Base-by-base conservation (phyloP, 2,329 filamentous ascomycete species). In the Colletotrichum tofieldiae region DNA sequence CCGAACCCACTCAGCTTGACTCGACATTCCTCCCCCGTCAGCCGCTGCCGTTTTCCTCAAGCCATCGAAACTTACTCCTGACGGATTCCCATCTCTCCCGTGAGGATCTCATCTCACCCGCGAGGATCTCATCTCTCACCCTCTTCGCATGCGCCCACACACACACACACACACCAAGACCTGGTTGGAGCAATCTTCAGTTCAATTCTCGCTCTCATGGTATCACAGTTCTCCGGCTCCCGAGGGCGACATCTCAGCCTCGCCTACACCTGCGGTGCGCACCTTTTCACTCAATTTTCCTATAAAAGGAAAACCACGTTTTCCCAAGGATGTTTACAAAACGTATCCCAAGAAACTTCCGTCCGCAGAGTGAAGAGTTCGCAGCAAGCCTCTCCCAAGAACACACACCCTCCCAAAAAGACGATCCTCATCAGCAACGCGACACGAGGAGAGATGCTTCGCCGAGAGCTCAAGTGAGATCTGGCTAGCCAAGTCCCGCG, bases 171-270 rank as follows among this genome's bases (percentile, higher is more conserved):
- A 23, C 11, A 41, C 23, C 26, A 49, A 9, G 12, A 62, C 23
- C 29, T 18, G 2, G 18, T 29, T 39, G 39, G 11, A 45, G 51
- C 18, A 55, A 11, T 23, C 18, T 32, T 9, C 12, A 18, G 20
- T 61, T 60, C 26, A 29, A 49, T 61, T 51, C 52, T 51, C 16
- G 11, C 51, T 67, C 41, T 67, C 49, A 4, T 67, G 64, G 56
- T 71, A 71, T 67, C 67, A 45, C 55, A 41, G 62, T 20, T 62
- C n/a, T 43, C n/a, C 52, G 43, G 51, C 32, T 29, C 23, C 32
- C 32, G 18, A 12, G 11, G 45, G 47, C 47, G 43, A 18, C 41
- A 39, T 18, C 35, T 26, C n/a, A 26, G 37, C 26, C 20, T 32
- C 37, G 26, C 43, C 65, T 29, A 20, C 39, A 41, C 45, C 49